Evolutionary conservation across 306 rosid genomes (phyloP).

Genomic region (Gleditsia sinensis): DNA sequence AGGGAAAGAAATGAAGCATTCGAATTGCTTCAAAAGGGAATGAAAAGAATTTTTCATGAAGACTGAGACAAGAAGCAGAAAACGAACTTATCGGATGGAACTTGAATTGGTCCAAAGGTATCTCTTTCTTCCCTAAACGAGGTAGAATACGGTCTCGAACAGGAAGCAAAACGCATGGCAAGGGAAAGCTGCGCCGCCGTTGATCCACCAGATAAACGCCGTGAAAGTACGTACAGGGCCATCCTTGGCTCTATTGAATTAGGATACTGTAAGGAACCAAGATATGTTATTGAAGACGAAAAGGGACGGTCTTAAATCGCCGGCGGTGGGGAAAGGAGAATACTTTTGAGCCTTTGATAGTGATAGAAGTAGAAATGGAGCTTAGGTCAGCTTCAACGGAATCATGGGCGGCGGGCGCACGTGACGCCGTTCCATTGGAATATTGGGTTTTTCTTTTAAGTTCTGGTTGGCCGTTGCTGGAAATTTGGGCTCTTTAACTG

Average conservation of each 20-base stretch:
- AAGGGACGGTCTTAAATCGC: too few relatives aligned
- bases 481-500: too few relatives aligned
- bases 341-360: not conserved
- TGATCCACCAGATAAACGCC: slow-evolving; percentile 58
- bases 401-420: slow-evolving; percentile 20
- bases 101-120: slow-evolving; percentile 92
- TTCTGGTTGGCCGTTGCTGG: too few relatives aligned
- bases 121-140: slow-evolving; percentile 89
- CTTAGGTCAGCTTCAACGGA: not conserved
- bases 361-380: not conserved
- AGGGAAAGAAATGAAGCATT: not conserved
- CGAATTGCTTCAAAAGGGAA: not conserved
- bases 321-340: not conserved
- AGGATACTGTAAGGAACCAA: not conserved
- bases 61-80: not conserved
- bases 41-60: not conserved
- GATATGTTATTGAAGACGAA: not conserved
- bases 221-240: slow-evolving; percentile 60
- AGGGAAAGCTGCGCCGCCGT: slow-evolving; percentile 29
- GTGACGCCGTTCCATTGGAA: slow-evolving; percentile 27
- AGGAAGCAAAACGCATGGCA: slow-evolving; percentile 47
- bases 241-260: slow-evolving; percentile 18
- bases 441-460: not conserved
- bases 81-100: slow-evolving; percentile 87
- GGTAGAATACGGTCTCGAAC: slow-evolving; percentile 60